Conservation (phyloP, 106 monocot species). For the Allium cepa region DNA sequence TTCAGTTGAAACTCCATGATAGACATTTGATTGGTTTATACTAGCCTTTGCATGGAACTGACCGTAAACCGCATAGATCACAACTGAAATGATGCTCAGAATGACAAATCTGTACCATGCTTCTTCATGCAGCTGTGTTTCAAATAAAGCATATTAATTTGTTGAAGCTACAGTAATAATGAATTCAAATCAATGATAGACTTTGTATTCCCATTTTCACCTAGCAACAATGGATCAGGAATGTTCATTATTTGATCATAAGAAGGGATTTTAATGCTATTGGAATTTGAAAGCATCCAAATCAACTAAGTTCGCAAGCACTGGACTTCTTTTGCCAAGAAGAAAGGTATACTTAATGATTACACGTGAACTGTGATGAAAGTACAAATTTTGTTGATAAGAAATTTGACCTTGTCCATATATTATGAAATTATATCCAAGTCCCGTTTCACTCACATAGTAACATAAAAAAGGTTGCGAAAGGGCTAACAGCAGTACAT, state of each 20-base stretch:
- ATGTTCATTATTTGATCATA: not conserved
- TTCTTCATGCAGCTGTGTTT: constrained; percentile 86
- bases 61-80: constrained; percentile 73
- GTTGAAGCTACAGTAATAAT: not conserved
- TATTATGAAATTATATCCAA: too few species aligned
- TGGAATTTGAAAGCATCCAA: not conserved
- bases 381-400: too few species aligned
- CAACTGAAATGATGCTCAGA: constrained; percentile 52
- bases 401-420: too few species aligned
- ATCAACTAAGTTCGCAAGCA: not conserved
- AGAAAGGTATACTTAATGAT: not conserved
- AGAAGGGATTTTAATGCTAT: not conserved
- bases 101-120: constrained; percentile 88
- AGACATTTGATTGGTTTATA: constrained; percentile 26
- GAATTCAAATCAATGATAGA: not conserved
- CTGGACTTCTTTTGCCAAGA: not conserved
- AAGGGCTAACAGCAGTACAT: too few species aligned
- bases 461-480: too few species aligned
- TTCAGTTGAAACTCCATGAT: constrained; percentile 39
- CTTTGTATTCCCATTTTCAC: not conserved
- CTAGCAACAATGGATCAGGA: not conserved
- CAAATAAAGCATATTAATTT: constrained; percentile 5
- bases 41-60: constrained; percentile 57
- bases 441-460: too few species aligned
- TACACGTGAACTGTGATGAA: not conserved